A percentile compares a stretch with the other conserved stretches of the same genome.
These are phyloP conservation scores for Neurospora sp. DNA, from an alignment of 2,329 filamentous ascomycete genomes.

Conservation along the genomic window DNA sequence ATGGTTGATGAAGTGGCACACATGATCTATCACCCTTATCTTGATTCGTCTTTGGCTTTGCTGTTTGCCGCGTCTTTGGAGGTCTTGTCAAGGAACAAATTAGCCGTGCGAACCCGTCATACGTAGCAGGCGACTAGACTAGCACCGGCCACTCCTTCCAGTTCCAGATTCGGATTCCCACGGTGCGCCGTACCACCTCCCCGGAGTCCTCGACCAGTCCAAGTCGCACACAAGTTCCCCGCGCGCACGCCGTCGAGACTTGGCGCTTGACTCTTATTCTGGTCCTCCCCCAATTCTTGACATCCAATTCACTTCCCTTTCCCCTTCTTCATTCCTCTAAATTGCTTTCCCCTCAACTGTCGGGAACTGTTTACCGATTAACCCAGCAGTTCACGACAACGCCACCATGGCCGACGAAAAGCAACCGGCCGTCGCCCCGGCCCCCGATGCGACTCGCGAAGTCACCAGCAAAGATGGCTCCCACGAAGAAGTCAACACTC, in stretches of 20 bases:
- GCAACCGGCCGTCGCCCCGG: slow-evolving; percentile 3
- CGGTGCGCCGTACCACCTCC: not conserved
- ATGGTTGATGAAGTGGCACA: not conserved
- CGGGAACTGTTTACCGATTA: not conserved
- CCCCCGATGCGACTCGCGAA: not conserved
- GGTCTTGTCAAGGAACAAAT: no score
- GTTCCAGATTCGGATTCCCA: not conserved
- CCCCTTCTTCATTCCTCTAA: not conserved
- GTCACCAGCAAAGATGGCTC: slow-evolving; percentile 3
- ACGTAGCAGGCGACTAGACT: not conserved
- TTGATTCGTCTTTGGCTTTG: not conserved
- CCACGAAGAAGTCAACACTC: not conserved
- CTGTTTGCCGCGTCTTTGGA: not conserved
- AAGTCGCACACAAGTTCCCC: not conserved
- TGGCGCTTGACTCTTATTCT: not conserved
- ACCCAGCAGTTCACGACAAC: not conserved
- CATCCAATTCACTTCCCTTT: not conserved
- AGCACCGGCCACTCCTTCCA: not conserved
- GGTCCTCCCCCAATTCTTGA: not conserved
- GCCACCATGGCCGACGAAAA: slow-evolving; percentile 14
- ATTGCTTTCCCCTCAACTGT: not conserved
- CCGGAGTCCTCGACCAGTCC: not conserved
- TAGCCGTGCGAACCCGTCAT: not conserved
- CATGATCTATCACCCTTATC: not conserved
- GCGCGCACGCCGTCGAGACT: not conserved